Evolutionary conservation across 306 rosid species (phyloP), one percentile per base, ranked within the genome.

Genomic region (Psophocarpus tetragonolobus): DNA sequence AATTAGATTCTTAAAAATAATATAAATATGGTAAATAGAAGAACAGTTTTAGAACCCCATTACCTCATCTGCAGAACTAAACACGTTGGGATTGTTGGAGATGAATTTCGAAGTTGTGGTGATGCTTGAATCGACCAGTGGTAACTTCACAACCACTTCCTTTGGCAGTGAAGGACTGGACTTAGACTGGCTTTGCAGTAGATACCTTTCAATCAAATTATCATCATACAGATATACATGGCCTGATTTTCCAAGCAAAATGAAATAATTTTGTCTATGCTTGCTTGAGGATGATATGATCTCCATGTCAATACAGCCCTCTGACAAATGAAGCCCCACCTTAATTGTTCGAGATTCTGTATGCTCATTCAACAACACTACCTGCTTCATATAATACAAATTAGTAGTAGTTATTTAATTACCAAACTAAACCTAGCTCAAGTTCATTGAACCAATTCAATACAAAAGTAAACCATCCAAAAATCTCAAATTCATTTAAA

Each of bases 221-320:
- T 94, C 97, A 83, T 94, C 97, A 77, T 88, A 89, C 61, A 81
- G 56, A 76, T 94, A 90, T 42, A 90, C 61, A 36, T 69, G 85
- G 38, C 98, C 93, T 42, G 97, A 88, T 83, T 87, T 90, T 58
- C 97, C 97, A 54, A 94, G 86, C 86, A 90, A 86, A 78, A 92
- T 81, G 70, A 90, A 80, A 68, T 26, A 76, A 50, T 80, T 87
- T 78, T 90, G 93, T 77, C 88, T 91, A 27, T 82, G 85, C 83
- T 90, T 94, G 90, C 74, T 88, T 24, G 86, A 75, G 71, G 84
- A 66, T 80, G 94, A 86, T 65, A 90, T 71, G 54, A 90, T 82
- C 82, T 89, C 97, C 96, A 94, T 90, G 81, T 85, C 90, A 51
- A 83, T 44, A 48, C 95, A 89, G 3, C 85, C 45, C 84, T 94